Evolutionary conservation across 2,329 filamentous ascomycete genomes (phyloP), one percentile per base, ranked within the genome.

Genomic region (Penicillium sp.): DNA sequence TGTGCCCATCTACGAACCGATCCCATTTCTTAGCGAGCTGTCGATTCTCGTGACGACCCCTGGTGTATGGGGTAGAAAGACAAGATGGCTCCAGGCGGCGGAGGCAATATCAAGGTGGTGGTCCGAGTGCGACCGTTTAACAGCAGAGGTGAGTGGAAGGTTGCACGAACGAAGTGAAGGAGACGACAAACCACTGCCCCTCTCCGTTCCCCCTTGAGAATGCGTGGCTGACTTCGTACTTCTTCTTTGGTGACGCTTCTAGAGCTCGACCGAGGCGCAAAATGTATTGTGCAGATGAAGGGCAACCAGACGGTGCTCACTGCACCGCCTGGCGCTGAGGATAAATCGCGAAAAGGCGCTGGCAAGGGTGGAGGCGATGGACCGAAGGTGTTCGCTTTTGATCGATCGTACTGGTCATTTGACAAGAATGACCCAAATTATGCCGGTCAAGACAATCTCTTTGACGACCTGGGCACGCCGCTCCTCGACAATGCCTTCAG

Each of bases 81-180:
- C 68, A 78, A 68, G 60, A 91, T 91, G 89, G 84, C 86, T 73
- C 83, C 85, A 70, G 84, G 85, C 70, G 91, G 91, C 74, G 93
- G 91, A 81, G 93, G 95, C 76, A 99, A 99, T 76, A 99, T 99
- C 79, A 99, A 99, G 89, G 95, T 99, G 82, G 95, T 99, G 84
- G 95, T 99, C 83, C 88, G 95, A 82, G 89, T 91, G 71, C 88
- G 95, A 76, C 95, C 95, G 54, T 99, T 99, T 82, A 99, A 99
- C 79, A 88, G 87, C 74, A 88, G 93, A 94, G 92, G 93, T 94
- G 83, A 76, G 75, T 71, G 33, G 35, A 30, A 28, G 30, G 26
- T 51, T 43, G n/a, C 37, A 16, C 14, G 51, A 26, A 19, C 42
- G 35, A 22, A n/a, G 43, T 11, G 11, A 46, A 33, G 26, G 30